Evolutionary conservation across 2,329 filamentous ascomycete genomes (phyloP), one percentile per base, ranked within the genome.

Genomic region (Teratosphaeria nubilosa): DNA sequence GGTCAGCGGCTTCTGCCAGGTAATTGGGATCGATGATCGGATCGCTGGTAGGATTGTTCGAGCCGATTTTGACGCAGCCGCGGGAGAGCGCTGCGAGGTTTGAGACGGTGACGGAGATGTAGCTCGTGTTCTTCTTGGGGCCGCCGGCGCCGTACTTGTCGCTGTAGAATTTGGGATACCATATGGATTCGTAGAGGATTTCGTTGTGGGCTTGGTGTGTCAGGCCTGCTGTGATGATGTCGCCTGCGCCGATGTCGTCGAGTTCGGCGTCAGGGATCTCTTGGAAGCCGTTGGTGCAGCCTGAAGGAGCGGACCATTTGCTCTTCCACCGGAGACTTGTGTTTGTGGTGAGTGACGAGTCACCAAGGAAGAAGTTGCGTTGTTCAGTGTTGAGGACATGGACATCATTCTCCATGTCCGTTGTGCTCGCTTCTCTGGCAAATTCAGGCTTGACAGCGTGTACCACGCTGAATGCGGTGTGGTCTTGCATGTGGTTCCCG

Each of bases 1-100:
- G 74, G 62, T 81, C 78, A 5, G 78, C 68, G 6, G 80, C 79
- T 22, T 77, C 74, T 22, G 68, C 73, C 25, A 65, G 59, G 52
- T 69, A 68, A n/a, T 62, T 58, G 5, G 66, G 65, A 45, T 68
- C 59, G 54, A 70, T 64, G 27, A 54, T 13, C 0, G 66, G 65
- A 56, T 64, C 57, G 7, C 58, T 41, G 31, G 60, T 48, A 24
- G 64, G 54, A 55, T 65, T 51, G 50, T 64, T 20, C 14, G 64
- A 63, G 13, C 56, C 25, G 58, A 68, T 63, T 59, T 58, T 76
- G 64, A 80, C 75, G 34, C 72, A 69, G 11, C 75, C 75, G 60
- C 51, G 73, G 60, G 78, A 80, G 32, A 80, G 62, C 0, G 79
- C 77, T 0, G 41, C 41, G 16, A 48, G 41, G 41, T 48, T 48